phyloP scores from a whole-genome alignment of 306 rosid genomes.

The Ormosia emarginata region DNA sequence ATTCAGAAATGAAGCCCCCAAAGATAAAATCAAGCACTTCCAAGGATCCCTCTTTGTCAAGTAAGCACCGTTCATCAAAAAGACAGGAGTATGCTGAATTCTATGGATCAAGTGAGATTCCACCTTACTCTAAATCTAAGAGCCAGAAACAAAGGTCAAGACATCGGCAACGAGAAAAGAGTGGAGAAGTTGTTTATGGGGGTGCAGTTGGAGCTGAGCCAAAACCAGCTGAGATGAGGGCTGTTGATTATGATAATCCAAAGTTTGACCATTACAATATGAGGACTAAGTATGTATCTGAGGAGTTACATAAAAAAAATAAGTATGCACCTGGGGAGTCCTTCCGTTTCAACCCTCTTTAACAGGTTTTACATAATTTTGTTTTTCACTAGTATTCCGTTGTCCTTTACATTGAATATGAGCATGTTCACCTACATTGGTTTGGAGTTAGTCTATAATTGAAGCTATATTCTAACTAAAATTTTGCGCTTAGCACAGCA shows the following conservation, averaged over 20 bases:
- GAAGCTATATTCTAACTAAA: conserved; percentile 12
- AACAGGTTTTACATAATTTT: conserved; percentile 12
- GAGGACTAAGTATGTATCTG: conserved; percentile 63
- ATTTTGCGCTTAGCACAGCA: conserved; percentile 12
- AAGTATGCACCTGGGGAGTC: background rate
- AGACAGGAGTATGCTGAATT: conserved; percentile 68
- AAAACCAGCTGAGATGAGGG: conserved; percentile 51
- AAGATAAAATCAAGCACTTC: conserved; percentile 74
- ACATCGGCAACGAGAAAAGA: conserved; percentile 83
- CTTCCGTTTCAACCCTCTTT: conserved; percentile 46
- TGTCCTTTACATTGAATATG: conserved; percentile 34
- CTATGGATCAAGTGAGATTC: conserved; percentile 70
- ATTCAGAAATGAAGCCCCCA: conserved; percentile 67
- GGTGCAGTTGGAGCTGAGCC: conserved; percentile 48
- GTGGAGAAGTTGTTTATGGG: conserved; percentile 54
- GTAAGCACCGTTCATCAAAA: conserved; percentile 80
- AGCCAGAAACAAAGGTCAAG: conserved; percentile 80
- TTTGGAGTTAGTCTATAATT: conserved; percentile 19
- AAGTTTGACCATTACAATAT: conserved; percentile 74
- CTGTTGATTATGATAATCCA: conserved; percentile 39
- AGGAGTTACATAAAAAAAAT: background rate
- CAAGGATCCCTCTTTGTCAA: conserved; percentile 69
- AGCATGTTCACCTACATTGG: background rate
- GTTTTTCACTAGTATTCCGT: conserved; percentile 5
- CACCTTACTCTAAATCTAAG: conserved; percentile 63